Percentiles rank a stretch among this genome's conserved stretches.
These are phyloP conservation scores for Ophiosphaerella narmari DNA, from an alignment of 2,329 filamentous ascomycete genomes.

Conservation along the genomic window DNA sequence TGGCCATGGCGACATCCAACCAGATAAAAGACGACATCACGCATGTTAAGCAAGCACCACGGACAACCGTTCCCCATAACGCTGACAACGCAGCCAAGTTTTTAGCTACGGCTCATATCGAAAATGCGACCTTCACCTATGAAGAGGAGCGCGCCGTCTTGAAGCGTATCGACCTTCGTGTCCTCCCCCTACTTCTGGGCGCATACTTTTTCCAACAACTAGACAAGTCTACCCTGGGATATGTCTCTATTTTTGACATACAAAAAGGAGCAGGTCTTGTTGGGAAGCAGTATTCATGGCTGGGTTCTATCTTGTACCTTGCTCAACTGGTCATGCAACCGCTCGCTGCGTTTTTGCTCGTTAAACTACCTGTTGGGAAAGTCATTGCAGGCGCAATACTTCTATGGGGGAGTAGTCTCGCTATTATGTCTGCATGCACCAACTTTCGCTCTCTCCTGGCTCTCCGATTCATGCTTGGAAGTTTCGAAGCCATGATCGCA, in stretches of 20 bases:
- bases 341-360: slow-evolving; percentile 57
- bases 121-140: slow-evolving; percentile 50
- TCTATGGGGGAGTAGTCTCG: slow-evolving; percentile 58
- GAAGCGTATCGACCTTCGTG: slow-evolving; percentile 54
- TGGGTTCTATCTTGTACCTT: slow-evolving; percentile 65
- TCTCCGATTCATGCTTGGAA: slow-evolving; percentile 49
- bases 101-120: slow-evolving; percentile 47
- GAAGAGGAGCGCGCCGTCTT: slow-evolving; percentile 59
- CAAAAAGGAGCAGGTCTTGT: slow-evolving; percentile 53
- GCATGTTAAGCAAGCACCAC: slow-evolving; percentile 15
- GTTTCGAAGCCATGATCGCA: slow-evolving; percentile 41
- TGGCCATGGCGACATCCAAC: slow-evolving; percentile 8
- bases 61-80: neutral
- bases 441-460: slow-evolving; percentile 45
- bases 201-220: slow-evolving; percentile 65
- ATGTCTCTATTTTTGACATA: slow-evolving; percentile 57
- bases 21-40: slow-evolving; percentile 21
- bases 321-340: slow-evolving; percentile 60
- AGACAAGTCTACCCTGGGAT: slow-evolving; percentile 52
- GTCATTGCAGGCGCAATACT: slow-evolving; percentile 58
- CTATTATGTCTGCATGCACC: slow-evolving; percentile 58
- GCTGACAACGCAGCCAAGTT: slow-evolving; percentile 55
- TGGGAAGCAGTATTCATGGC: slow-evolving; percentile 61
- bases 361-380: slow-evolving; percentile 64
- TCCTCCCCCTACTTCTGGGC: slow-evolving; percentile 60